Evolutionary conservation across 2,329 filamentous ascomycete genomes (phyloP).

Genomic region (Cladosporium velox): DNA sequence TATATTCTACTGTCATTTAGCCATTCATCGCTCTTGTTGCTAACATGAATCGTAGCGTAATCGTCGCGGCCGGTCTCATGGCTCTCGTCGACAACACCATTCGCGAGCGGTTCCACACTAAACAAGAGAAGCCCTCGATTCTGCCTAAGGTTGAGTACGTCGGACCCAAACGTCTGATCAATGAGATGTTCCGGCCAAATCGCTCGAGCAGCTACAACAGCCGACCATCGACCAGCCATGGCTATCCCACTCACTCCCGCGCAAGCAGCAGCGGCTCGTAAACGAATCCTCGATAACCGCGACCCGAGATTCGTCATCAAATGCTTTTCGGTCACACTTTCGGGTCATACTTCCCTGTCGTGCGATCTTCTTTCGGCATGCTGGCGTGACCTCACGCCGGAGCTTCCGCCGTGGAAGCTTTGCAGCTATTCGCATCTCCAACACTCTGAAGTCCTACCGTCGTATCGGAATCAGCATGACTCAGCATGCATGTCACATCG

Average conservation of each 20-base stretch:
- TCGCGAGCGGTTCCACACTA: slow-evolving; percentile 70
- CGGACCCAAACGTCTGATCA: slow-evolving; percentile 62
- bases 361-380: not conserved
- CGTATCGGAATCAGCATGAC: not conserved
- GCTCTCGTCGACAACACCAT: slow-evolving; percentile 90
- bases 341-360: slow-evolving; percentile 12
- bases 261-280: not conserved
- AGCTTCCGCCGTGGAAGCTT: not conserved
- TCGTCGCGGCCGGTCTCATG: slow-evolving; percentile 86
- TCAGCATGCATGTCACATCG: not conserved
- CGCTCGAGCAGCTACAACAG: slow-evolving; percentile 29
- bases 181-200: slow-evolving; percentile 62
- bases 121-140: slow-evolving; percentile 53
- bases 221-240: slow-evolving; percentile 28
- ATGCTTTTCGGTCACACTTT: not conserved
- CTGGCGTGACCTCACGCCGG: not conserved
- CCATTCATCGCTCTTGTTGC: not conserved
- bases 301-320: not conserved
- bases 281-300: not conserved
- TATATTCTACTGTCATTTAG: slow-evolving; percentile 27
- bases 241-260: slow-evolving; percentile 21
- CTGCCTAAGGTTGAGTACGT: slow-evolving; percentile 63
- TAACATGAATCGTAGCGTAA: slow-evolving; percentile 61
- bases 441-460: not conserved
- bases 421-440: not conserved